A percentile compares a stretch with the other conserved stretches of the same genome.
Evolutionary conservation across 495 filamentous ascomycete genomes (phyloP).

Genomic region (Aspergillus bridgeri): DNA sequence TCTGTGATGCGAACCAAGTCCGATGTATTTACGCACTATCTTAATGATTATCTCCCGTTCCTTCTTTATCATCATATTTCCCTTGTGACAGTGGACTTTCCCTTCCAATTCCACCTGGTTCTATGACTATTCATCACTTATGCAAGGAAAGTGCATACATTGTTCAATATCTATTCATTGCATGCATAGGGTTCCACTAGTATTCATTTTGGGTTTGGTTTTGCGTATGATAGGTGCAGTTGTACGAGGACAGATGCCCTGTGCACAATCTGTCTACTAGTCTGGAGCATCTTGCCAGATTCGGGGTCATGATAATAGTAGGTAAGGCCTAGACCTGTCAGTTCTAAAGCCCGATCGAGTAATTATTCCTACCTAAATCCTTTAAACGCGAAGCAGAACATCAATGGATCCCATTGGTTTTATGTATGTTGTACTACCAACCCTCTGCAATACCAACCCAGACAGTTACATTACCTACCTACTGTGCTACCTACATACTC

Average conservation of each 20-base stretch:
- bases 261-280: too few relatives aligned
- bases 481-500: too few relatives aligned
- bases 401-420: too few relatives aligned
- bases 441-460: too few relatives aligned
- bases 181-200: not conserved
- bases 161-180: not conserved
- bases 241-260: not conserved
- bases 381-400: too few relatives aligned
- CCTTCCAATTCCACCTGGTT: not conserved
- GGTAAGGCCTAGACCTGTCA: too few relatives aligned
- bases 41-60: constrained; percentile 2
- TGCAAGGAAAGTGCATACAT: not conserved
- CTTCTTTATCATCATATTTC: not conserved
- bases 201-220: not conserved
- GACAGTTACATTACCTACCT: too few relatives aligned
- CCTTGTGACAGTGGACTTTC: not conserved
- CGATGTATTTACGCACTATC: constrained; percentile 9
- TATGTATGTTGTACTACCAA: too few relatives aligned
- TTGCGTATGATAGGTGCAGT: not conserved
- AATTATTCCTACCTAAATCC: too few relatives aligned
- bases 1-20: constrained; percentile 1
- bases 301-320: too few relatives aligned
- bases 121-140: not conserved
- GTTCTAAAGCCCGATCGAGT: too few relatives aligned
- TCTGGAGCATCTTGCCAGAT: too few relatives aligned